Evolutionary conservation across 2,329 filamentous ascomycete genomes (phyloP).

Genomic region (Cryphonectria japonica): DNA sequence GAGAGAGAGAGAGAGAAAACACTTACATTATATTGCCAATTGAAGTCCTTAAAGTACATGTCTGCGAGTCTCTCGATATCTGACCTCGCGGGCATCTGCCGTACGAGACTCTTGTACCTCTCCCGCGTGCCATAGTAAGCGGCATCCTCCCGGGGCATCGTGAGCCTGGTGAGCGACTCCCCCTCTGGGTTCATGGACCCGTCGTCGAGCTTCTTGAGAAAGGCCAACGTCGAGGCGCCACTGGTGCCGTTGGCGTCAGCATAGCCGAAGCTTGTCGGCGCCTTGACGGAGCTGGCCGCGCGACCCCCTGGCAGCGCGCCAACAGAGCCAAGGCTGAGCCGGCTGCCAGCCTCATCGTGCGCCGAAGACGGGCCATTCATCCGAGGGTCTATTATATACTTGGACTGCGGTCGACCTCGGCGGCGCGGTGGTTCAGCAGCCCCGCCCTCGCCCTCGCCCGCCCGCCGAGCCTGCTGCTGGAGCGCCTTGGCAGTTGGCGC

Average conservation of each 20-base stretch:
- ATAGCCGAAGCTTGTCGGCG: conserved; percentile 52
- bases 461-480: conserved; percentile 29
- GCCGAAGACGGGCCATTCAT: background rate
- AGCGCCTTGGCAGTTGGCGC: conserved; percentile 47
- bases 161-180: conserved; percentile 36
- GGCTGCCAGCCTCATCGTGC: background rate
- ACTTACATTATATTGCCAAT: conserved; percentile 55
- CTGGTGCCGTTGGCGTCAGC: conserved; percentile 47
- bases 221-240: conserved; percentile 56
- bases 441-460: conserved; percentile 23
- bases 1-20: background rate
- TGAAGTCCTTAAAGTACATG: conserved; percentile 61
- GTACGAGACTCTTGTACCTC: conserved; percentile 61
- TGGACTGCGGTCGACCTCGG: conserved; percentile 27
- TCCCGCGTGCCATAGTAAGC: conserved; percentile 52
- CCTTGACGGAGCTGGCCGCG: conserved; percentile 45
- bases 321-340: background rate
- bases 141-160: conserved; percentile 38
- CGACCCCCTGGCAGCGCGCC: conserved; percentile 5
- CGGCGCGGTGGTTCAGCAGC: background rate
- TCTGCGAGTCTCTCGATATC: conserved; percentile 59
- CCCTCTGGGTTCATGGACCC: conserved; percentile 38
- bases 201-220: conserved; percentile 61
- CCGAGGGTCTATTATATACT: conserved; percentile 5
- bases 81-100: conserved; percentile 58